phyloP scores from a whole-genome alignment of 2,329 filamentous ascomycete species.

The Diaporthe citri region DNA sequence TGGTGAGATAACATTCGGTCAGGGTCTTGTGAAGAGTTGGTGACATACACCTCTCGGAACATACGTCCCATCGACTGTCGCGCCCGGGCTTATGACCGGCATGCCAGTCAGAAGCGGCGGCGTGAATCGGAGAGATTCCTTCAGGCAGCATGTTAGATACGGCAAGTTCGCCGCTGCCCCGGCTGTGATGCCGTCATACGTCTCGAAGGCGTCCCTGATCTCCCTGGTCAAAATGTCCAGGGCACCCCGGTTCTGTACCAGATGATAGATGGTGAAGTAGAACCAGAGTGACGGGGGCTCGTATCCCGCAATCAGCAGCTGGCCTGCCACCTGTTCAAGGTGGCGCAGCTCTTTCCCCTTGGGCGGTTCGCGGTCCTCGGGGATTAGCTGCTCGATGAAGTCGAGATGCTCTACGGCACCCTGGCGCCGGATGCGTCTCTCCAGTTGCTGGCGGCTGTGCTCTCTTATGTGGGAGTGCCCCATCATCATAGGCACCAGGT shows the following conservation, averaged over 20 bases:
- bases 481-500: background rate
- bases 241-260: slow-evolving; percentile 53
- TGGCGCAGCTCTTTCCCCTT: slow-evolving; percentile 37
- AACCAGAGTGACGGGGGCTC: background rate
- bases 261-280: slow-evolving; percentile 48
- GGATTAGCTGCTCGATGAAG: slow-evolving; percentile 42
- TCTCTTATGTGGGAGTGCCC: slow-evolving; percentile 37
- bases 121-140: slow-evolving; percentile 51
- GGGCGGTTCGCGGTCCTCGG: slow-evolving; percentile 34
- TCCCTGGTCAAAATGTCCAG: slow-evolving; percentile 55
- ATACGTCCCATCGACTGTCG: background rate
- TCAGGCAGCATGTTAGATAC: slow-evolving; percentile 51
- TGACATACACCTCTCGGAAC: slow-evolving; percentile 1
- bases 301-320: slow-evolving; percentile 39
- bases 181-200: slow-evolving; percentile 50
- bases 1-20: too few relatives aligned
- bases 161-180: slow-evolving; percentile 45
- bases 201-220: slow-evolving; percentile 55
- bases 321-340: slow-evolving; percentile 38
- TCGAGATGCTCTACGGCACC: slow-evolving; percentile 39
- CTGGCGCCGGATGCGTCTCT: slow-evolving; percentile 36
- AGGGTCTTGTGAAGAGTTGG: accelerated
- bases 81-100: slow-evolving; percentile 37
- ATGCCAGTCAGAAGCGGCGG: slow-evolving; percentile 47
- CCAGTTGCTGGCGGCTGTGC: slow-evolving; percentile 36